Evolutionary conservation across 352 stramenopile species (phyloP).

Genomic region (Blastocystis sp.): DNA sequence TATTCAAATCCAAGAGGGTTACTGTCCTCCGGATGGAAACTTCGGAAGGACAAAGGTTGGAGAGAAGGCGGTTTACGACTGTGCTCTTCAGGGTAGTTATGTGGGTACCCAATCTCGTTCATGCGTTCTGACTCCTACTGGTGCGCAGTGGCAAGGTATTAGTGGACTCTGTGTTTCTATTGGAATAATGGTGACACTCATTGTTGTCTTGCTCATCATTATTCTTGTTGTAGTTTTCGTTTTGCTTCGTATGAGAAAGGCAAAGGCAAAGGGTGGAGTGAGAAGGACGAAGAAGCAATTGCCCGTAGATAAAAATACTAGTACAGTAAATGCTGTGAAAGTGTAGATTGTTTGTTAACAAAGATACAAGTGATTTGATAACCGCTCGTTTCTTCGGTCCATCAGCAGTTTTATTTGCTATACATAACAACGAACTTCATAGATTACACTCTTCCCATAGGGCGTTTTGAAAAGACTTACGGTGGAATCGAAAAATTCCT

Average conservation of each 20-base stretch:
- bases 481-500: constrained; percentile 56
- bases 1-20: background rate
- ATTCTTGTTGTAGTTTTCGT: background rate
- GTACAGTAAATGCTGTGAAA: background rate
- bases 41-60: background rate
- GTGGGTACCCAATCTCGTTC: background rate
- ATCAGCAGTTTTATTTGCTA: constrained; percentile 10
- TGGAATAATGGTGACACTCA: background rate
- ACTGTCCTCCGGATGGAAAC: background rate
- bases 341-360: background rate
- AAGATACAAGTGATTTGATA: background rate
- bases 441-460: background rate
- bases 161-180: background rate
- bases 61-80: background rate
- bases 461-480: constrained; percentile 16
- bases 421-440: background rate
- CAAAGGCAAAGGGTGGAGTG: background rate
- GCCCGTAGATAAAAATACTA: background rate
- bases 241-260: background rate
- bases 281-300: background rate
- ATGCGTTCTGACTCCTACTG: background rate
- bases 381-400: background rate
- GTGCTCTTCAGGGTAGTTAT: background rate
- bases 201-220: background rate
- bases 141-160: background rate